These are phyloP conservation scores for Rhizophagus prolifer DNA, from an alignment of 192 early-diverging fungal genomes.

Conservation along the genomic window DNA sequence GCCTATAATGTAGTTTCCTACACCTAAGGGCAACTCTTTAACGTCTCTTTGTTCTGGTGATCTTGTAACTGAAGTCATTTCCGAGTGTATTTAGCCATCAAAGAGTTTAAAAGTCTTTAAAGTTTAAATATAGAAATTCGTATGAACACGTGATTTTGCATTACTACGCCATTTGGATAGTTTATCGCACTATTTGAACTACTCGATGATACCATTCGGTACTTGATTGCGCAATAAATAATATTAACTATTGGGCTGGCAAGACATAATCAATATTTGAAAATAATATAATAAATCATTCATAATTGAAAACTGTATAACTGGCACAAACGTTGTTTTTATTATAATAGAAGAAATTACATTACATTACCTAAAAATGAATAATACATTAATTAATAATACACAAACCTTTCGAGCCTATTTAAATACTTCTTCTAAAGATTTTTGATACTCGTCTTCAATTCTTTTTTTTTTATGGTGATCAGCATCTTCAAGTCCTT, in stretches of 20 bases:
- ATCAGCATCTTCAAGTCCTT: slow-evolving; percentile 1
- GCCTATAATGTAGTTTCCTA: slow-evolving; percentile 79
- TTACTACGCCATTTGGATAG: no score
- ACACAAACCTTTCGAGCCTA: not conserved
- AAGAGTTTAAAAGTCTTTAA: no score
- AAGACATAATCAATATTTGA: no score
- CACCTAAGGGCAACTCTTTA: slow-evolving; percentile 24
- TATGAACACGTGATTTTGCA: no score
- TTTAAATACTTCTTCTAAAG: not conserved
- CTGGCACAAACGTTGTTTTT: no score
- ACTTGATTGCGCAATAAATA: no score
- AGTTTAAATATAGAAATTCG: no score
- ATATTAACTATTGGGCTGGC: no score
- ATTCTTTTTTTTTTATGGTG: slow-evolving; percentile 2
- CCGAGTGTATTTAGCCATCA: not conserved
- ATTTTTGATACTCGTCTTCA: slow-evolving; percentile 15
- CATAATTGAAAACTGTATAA: no score
- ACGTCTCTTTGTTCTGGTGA: not conserved
- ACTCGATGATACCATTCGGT: no score
- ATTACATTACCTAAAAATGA: not conserved
- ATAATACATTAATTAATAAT: not conserved
- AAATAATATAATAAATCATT: no score
- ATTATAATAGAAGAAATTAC: not conserved
- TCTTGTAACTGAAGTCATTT: slow-evolving; percentile 11
- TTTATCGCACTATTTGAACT: no score